Base-by-base conservation (phyloP, 2,329 filamentous ascomycete species). In the Leptographium radiaticola region DNA sequence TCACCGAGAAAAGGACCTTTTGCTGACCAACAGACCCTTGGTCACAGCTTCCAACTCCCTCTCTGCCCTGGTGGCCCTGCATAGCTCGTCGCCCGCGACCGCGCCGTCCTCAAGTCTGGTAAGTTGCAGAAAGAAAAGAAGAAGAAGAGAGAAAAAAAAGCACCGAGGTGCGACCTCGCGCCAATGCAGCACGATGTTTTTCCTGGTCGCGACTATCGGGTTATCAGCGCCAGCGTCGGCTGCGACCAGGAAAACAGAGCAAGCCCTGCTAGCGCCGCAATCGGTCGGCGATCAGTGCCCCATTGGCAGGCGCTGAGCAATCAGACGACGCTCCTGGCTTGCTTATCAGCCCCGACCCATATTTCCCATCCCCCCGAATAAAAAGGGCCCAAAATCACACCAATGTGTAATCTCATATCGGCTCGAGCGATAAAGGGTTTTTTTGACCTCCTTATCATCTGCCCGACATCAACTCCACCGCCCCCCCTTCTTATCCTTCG, bases 331-430 rank as follows among this genome's bases (percentile, higher is more conserved):
- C 40, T 12, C 20, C 20, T 38, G 31, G 12, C 36, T 25, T n/a
- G 31, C 59, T 60, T 60, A 60, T 60, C 59, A 58, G 43, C 53
- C 53, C 56, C 31, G 49, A 13, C 51, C 56, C 55, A 43, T 53
- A 52, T 55, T 51, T 53, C 49, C 55, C 44, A 48, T 39, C 50
- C 48, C 53, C 55, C 55, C 55, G 51, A 57, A 57, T 53, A 52
- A 58, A 54, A 56, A 54, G 49, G 42, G 39, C 15, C 20, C 36
- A 36, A 48, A 53, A 58, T 53, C 51, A 39, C 51, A 48, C 49
- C 53, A 45, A 55, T 56, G 45, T 56, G 58, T 56, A 60, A 60
- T 60, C 58, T 59, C 57, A 57, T 60, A 60, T 59, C 58, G 56
- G 44, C 54, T 49, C 46, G 40, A 25, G 33, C 59, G 59, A 60